Evolutionary conservation across 768 basidiomycete genomes (phyloP), one percentile per base, ranked within the genome.

Genomic region (Suillus bovinus): DNA sequence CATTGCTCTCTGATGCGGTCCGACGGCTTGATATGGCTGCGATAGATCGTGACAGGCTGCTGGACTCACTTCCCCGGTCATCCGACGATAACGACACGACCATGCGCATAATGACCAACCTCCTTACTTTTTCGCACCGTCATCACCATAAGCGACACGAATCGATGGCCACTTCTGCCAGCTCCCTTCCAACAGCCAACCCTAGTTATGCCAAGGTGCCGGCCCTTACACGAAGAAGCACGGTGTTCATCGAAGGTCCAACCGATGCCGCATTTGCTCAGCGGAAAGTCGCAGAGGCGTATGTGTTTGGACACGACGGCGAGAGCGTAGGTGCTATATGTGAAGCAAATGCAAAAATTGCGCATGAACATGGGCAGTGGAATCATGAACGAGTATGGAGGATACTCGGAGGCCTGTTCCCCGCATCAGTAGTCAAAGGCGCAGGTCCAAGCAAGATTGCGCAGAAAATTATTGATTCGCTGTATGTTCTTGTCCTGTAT

Each of bases 91-190:
- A 80, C 11, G 80, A 84, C 57, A 84, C 85, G 66, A 86, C 90
- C 34, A 70, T 88, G n/a, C 84, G 88, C 16, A 84, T 90, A 63
- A 89, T 91, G 89, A 90, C 89, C 5, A 90, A 90, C 68, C 76
- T 92, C 2, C 78, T 91, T 60, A 85, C 87, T 0, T 80, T 86
- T 60, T 83, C 86, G 14, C 83, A 82, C 61, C 79, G 81, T 42
- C 70, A 81, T 42, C 70, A 61, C 7, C 41, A 70, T 63, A 34
- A 62, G 69, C 46, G 64, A 68, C 60, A 50, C 67, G 64, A 59
- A 69, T 53, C 60, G 17, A 60, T 39, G 22, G 2, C 38, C 3
- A 31, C 38, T 24, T 24, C 47, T 11, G n/a, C 44, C 10, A 42
- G 44, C 16, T 31, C 27, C 34, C 58, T 61, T 61, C 62, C 38